Percentiles rank a stretch among this genome's conserved stretches.
Evolutionary conservation across 2,329 filamentous ascomycete genomes (phyloP).

Genomic region (Exophiala sideris): DNA sequence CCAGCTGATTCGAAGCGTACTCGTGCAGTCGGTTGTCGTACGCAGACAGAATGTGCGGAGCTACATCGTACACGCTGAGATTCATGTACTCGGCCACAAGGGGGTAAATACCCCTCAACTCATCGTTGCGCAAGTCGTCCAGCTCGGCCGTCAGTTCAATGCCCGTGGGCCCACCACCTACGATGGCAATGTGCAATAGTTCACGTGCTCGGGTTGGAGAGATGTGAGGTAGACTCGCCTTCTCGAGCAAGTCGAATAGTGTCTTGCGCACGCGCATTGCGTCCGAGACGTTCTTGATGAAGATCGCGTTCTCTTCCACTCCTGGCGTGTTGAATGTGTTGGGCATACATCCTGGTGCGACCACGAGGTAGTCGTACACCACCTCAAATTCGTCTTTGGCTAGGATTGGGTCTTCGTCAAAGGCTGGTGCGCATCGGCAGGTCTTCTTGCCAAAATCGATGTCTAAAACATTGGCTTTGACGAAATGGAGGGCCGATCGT

Average conservation of each 20-base stretch:
- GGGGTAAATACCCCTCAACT: conserved; percentile 41
- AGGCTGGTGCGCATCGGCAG: conserved; percentile 37
- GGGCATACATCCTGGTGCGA: conserved; percentile 43
- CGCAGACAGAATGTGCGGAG: conserved; percentile 38
- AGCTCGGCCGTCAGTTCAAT: conserved; percentile 45
- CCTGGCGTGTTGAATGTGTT: conserved; percentile 43
- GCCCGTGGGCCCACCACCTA: conserved; percentile 43
- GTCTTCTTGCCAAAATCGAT: conserved; percentile 38
- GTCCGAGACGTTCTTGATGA: conserved; percentile 33
- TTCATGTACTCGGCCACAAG: conserved; percentile 38
- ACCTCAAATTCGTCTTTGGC: conserved; percentile 35
- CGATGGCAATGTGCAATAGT: conserved; percentile 38
- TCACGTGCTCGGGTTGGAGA: conserved; percentile 32
- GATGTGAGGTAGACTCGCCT: conserved; percentile 34
- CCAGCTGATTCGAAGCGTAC: conserved; percentile 40
- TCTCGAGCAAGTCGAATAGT: conserved; percentile 33
- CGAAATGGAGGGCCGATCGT: conserved; percentile 32
- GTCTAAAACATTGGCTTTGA: conserved; percentile 40
- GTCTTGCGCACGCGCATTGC: conserved; percentile 26
- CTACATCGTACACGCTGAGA: conserved; percentile 46
- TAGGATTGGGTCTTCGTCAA: conserved; percentile 30
- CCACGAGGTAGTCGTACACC: conserved; percentile 41
- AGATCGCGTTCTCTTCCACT: conserved; percentile 38
- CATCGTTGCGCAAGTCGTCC: conserved; percentile 40
- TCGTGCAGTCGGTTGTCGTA: conserved; percentile 43